A percentile compares a stretch with the other conserved stretches of the same genome.
Conservation (phyloP, 352 stramenopile species). For the Pythium grandisporangium region DNA sequence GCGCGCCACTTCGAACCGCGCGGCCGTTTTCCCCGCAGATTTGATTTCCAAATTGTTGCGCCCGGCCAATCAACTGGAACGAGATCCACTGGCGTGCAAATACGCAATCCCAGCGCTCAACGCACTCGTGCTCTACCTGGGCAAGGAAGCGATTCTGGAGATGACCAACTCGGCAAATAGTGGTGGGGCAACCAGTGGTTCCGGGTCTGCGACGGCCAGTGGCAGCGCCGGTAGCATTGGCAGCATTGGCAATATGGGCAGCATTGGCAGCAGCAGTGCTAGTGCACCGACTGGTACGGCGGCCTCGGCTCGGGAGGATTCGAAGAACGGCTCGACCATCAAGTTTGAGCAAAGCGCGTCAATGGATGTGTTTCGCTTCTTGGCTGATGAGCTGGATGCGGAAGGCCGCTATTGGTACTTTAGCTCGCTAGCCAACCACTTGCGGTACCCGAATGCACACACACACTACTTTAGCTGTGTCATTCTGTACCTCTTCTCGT, state of each 20-base stretch:
- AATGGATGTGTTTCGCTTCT: constrained; percentile 94
- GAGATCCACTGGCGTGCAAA: constrained; percentile 63
- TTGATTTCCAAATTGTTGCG: constrained; percentile 70
- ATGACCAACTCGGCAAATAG: constrained; percentile 55
- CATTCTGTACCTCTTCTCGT: constrained; percentile 98
- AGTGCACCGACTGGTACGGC: constrained; percentile 9
- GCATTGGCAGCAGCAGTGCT: too few species aligned
- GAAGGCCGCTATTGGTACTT: constrained; percentile 97
- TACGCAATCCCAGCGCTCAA: constrained; percentile 94
- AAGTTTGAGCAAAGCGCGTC: constrained; percentile 83
- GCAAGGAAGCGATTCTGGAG: constrained; percentile 77
- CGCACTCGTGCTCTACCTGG: constrained; percentile 78
- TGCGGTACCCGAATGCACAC: constrained; percentile 98
- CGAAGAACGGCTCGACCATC: constrained; percentile 31
- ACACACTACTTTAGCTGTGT: constrained; percentile 99
- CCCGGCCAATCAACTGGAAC: constrained; percentile 43
- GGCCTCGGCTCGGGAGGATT: constrained; percentile 9
- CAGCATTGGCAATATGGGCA: too few species aligned
- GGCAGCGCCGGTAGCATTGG: too few species aligned
- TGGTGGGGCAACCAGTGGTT: too few species aligned
- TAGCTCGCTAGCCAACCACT: constrained; percentile 97
- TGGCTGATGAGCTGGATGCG: constrained; percentile 94
- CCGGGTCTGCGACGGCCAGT: too few species aligned
- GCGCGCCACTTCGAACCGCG: constrained; percentile 75
- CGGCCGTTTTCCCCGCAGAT: constrained; percentile 82